Evolutionary conservation across 73 alveolate species (phyloP), one percentile per base, ranked within the genome.

Genomic region (Paramecium tetraurelia): DNA sequence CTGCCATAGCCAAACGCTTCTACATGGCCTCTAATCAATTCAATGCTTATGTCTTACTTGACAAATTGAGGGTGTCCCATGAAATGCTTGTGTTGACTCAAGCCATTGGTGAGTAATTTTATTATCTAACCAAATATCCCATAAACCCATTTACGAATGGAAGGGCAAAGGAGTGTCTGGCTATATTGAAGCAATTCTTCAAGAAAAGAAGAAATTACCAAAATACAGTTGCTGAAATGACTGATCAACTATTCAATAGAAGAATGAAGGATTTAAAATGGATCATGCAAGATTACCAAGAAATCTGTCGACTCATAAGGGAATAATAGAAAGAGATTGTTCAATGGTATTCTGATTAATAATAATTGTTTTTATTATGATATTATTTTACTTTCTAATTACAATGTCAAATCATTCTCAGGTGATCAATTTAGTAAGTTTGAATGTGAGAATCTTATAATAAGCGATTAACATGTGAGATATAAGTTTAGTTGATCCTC

Each of bases 331-430:
- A 33, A 63, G 84, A 63, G 12, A 63, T 24, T 24, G 4, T 22
- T 7, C 9, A 63, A 63, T 27, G 27, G 12, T 63, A 63, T 33
- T 33, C 41, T 63, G 84, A 63, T 31, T 63, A 63, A 6, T 63
- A 63, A 63, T 63, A 63, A 63, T 63, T 63, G 9, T 63, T 63
- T 63, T 63, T 63, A 33, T 63, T 63, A 63, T 63, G 84, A 63
- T 63, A 11, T 24, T 63, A 31, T 24, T 21, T 7, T 33, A 31
- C 7, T 20, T 63, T 59, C 44, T 38, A 16, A 27, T 59, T 1
- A 9, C 20, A 58, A 10, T 58, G 8, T 10, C 57, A 43, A 4
- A 12, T 58, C 75, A 21, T 58, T 2, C 75, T 58, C 33, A 10
- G 35, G 31, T 58, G 57, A 43, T 4, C 57, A 11, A 43, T 2